phyloP scores from a whole-genome alignment of 192 early-diverging fungal genomes.

The Cladochytrium replicatum region DNA sequence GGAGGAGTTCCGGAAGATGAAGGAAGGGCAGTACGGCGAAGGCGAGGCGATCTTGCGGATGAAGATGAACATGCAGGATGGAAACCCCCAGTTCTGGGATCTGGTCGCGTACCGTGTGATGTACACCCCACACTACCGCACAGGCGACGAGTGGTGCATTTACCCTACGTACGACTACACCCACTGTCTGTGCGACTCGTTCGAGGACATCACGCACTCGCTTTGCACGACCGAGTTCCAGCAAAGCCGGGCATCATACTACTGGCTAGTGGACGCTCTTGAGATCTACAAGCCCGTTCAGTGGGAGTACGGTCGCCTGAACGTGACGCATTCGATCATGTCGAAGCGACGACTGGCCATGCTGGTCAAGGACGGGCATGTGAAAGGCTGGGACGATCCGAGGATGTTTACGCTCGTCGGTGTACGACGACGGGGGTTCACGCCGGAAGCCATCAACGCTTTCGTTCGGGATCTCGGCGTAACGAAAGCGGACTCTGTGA shows the following conservation, averaged over 20 bases:
- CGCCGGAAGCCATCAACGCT: slow-evolving; percentile 93
- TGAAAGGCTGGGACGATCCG: slow-evolving; percentile 93
- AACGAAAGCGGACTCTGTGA: slow-evolving; percentile 68
- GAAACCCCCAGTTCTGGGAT: slow-evolving; percentile 99
- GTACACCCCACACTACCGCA: slow-evolving; percentile 85
- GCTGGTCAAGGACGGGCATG: slow-evolving; percentile 70
- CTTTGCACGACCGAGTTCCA: slow-evolving; percentile 96
- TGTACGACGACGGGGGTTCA: slow-evolving; percentile 92
- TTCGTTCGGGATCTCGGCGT: slow-evolving; percentile 94
- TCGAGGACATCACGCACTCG: slow-evolving; percentile 99
- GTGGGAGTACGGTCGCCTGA: slow-evolving; percentile 97
- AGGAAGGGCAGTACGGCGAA: slow-evolving; percentile 90
- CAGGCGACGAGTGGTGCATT: slow-evolving; percentile 90
- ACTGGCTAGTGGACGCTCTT: slow-evolving; percentile 98
- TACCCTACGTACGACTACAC: slow-evolving; percentile 99
- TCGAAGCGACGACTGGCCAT: slow-evolving; percentile 96
- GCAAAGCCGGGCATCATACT: slow-evolving; percentile 90
- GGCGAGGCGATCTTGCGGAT: slow-evolving; percentile 88
- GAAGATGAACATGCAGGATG: slow-evolving; percentile 99
- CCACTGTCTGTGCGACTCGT: slow-evolving; percentile 96
- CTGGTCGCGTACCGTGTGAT: slow-evolving; percentile 93
- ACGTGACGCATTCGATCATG: slow-evolving; percentile 86
- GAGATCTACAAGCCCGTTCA: slow-evolving; percentile 99
- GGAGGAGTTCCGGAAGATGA: slow-evolving; percentile 94
- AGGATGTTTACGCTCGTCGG: slow-evolving; percentile 92